phyloP scores from a whole-genome alignment of 108 stramenopile species.

The Parmales sp. region DNA sequence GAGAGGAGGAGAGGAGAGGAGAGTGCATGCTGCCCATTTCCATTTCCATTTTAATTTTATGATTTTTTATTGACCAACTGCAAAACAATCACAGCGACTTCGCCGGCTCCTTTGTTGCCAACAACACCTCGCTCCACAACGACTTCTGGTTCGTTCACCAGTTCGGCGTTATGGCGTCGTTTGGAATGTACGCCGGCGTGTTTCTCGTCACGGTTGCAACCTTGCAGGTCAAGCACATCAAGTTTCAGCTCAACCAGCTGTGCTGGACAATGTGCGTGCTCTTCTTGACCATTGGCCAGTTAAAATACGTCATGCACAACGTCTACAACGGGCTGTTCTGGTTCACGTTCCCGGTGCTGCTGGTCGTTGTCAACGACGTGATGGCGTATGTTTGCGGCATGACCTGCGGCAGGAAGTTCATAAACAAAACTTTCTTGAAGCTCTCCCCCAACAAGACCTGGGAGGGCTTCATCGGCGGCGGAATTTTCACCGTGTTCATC shows the following conservation, averaged over 20 bases:
- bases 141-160: conserved; percentile 40
- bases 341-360: conserved; percentile 84
- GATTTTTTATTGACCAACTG: background rate
- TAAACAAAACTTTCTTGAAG: conserved; percentile 70
- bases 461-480: conserved; percentile 90
- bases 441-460: conserved; percentile 93
- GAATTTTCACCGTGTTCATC: conserved; percentile 74
- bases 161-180: conserved; percentile 48
- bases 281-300: conserved; percentile 77
- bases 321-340: conserved; percentile 96
- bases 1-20: too few relatives aligned
- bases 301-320: conserved; percentile 91
- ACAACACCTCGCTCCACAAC: conserved; percentile 52
- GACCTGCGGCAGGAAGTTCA: conserved; percentile 81
- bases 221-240: conserved; percentile 75
- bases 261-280: conserved; percentile 92
- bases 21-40: too few relatives aligned
- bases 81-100: too few relatives aligned
- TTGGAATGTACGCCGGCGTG: conserved; percentile 65
- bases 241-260: conserved; percentile 89
- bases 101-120: conserved; percentile 49
- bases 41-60: conserved; percentile 27
- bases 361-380: conserved; percentile 90
- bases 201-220: conserved; percentile 88
- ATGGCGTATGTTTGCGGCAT: conserved; percentile 92